A percentile compares a stretch with the other conserved stretches of the same genome.
These are phyloP conservation scores for Ceratocystis papillata DNA, from an alignment of 2,329 filamentous ascomycete species.

Conservation along the genomic window DNA sequence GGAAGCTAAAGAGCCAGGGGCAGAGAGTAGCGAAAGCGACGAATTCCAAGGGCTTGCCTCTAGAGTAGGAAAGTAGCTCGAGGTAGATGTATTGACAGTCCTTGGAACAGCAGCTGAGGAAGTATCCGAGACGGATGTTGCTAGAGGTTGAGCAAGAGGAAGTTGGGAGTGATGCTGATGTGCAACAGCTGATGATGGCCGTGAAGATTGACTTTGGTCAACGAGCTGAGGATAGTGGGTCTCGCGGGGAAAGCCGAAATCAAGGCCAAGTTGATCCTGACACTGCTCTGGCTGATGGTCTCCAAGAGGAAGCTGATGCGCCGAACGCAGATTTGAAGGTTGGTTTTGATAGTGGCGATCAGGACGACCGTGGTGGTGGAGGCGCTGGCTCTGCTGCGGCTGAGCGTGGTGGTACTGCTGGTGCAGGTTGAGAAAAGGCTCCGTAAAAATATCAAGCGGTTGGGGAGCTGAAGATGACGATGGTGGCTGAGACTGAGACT, in stretches of 20 bases:
- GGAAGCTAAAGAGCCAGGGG: conserved; percentile 10
- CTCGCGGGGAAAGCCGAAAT: not conserved
- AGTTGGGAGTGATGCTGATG: conserved; percentile 14
- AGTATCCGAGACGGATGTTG: not conserved
- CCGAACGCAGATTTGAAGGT: conserved; percentile 22
- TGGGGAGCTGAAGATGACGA: not conserved
- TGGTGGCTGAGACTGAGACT: not conserved
- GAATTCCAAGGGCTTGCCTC: conserved; percentile 12
- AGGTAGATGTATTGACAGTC: not conserved
- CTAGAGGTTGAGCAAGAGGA: not conserved
- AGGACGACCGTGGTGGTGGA: conserved; percentile 25
- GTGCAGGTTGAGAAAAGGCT: not conserved
- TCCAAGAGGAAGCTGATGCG: conserved; percentile 19
- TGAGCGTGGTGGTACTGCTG: conserved; percentile 21
- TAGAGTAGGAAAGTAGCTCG: conserved; percentile 19
- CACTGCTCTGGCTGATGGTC: conserved; percentile 26
- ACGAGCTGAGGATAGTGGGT: conserved; percentile 10
- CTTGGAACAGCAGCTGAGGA: conserved; percentile 1
- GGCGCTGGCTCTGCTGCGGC: not conserved
- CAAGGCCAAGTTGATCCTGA: conserved; percentile 1
- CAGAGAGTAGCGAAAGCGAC: conserved; percentile 12
- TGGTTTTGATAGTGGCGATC: conserved; percentile 24
- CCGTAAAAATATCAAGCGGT: not conserved
- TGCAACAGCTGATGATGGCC: not conserved
- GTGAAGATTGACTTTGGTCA: not conserved